A percentile compares a stretch with the other conserved stretches of the same genome.
These are phyloP conservation scores for Ogataea polymorpha DNA, from an alignment of 805 yeast species.

Conservation along the genomic window DNA sequence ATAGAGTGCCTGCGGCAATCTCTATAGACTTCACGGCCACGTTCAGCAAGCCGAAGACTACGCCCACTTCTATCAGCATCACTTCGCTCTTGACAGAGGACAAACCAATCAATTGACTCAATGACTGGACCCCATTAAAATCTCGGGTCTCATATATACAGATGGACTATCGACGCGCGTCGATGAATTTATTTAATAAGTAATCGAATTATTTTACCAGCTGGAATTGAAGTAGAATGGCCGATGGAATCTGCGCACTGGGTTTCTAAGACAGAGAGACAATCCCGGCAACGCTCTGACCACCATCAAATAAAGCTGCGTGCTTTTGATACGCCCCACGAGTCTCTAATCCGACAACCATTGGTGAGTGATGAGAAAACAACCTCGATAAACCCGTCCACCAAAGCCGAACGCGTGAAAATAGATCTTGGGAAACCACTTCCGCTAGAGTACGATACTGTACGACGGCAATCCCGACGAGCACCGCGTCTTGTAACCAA, in stretches of 20 bases:
- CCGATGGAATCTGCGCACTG: constrained; percentile 14
- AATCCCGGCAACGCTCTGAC: neutral
- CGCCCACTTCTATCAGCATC: constrained; percentile 12
- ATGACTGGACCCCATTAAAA: neutral
- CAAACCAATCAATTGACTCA: constrained; percentile 2
- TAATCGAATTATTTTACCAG: neutral
- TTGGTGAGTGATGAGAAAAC: constrained; percentile 9
- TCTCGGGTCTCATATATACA: neutral
- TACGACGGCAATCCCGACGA: neutral
- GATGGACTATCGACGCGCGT: constrained; percentile 13
- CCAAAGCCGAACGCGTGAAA: constrained; percentile 3
- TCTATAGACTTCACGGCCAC: constrained; percentile 11
- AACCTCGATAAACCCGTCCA: constrained; percentile 1
- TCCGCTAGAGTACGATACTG: constrained; percentile 21
- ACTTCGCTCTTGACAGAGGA: constrained; percentile 17
- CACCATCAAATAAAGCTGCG: constrained; percentile 2
- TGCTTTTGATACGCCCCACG: neutral
- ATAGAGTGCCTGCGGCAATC: constrained; percentile 1
- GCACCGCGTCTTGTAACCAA: neutral
- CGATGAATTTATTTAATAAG: neutral
- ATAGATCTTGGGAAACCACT: constrained; percentile 26
- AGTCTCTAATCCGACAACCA: neutral
- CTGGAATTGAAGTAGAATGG: neutral
- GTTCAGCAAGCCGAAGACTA: constrained; percentile 1
- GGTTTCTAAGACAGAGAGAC: constrained; percentile 4